phyloP scores from a whole-genome alignment of 768 basidiomycete species.

The Mycena leptocephala region DNA sequence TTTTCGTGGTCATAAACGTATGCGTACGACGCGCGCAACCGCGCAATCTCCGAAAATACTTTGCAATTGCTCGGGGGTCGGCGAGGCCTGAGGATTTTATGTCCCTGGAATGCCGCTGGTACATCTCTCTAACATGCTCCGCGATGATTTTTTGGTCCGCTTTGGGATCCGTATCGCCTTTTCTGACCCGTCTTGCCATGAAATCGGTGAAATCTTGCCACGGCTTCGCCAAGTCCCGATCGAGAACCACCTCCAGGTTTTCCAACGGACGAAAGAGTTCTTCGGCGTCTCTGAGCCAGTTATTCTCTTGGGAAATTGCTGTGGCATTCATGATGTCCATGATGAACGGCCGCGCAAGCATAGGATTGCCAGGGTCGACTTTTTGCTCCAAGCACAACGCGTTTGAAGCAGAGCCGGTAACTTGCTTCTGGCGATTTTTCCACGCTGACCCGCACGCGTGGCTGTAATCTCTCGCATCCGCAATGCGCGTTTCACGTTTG shows the following conservation, averaged over 20 bases:
- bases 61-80: conserved; percentile 42
- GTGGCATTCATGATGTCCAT: conserved; percentile 46
- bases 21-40: conserved; percentile 67
- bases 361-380: conserved; percentile 12
- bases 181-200: conserved; percentile 34
- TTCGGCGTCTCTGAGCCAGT: conserved; percentile 40
- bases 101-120: conserved; percentile 39
- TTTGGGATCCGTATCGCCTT: conserved; percentile 37
- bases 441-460: conserved; percentile 38
- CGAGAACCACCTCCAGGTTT: conserved; percentile 3
- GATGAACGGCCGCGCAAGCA: conserved; percentile 42
- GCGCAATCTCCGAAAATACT: conserved; percentile 48
- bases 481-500: conserved; percentile 44
- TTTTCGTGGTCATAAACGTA: conserved; percentile 56
- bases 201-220: conserved; percentile 52
- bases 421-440: conserved; percentile 34
- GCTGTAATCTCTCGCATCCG: conserved; percentile 45
- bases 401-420: conserved; percentile 19
- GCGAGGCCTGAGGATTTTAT: conserved; percentile 32
- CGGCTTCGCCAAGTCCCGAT: conserved; percentile 50
- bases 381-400: conserved; percentile 26
- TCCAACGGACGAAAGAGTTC: conserved; percentile 36
- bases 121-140: conserved; percentile 57
- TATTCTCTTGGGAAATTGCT: conserved; percentile 30
- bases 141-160: conserved; percentile 56